A percentile compares a stretch with the other conserved stretches of the same genome.
Conservation (phyloP, 2,329 filamentous ascomycete genomes). For the Esteya vermicola region DNA sequence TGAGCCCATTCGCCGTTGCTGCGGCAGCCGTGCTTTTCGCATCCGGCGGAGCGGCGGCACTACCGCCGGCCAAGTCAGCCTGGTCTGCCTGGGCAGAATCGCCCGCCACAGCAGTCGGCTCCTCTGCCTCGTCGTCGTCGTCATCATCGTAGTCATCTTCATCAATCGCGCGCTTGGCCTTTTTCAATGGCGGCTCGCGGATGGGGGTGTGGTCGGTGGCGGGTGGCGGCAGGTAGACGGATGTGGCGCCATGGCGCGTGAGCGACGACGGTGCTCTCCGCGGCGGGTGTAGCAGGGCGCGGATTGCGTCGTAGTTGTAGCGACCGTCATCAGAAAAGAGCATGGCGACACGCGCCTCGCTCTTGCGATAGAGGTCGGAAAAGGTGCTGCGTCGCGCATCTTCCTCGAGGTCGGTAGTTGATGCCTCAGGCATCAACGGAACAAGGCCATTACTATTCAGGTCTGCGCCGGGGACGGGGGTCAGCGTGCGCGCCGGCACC, state of each 20-base stretch:
- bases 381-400: conserved; percentile 63
- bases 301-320: conserved; percentile 37
- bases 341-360: conserved; percentile 60
- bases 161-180: conserved; percentile 62
- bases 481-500: conserved; percentile 34
- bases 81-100: conserved; percentile 24
- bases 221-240: conserved; percentile 33
- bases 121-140: conserved; percentile 63
- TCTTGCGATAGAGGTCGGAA: conserved; percentile 60
- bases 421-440: conserved; percentile 46
- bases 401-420: conserved; percentile 41
- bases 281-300: conserved; percentile 31
- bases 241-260: too few species aligned
- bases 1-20: background rate
- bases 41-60: background rate
- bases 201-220: conserved; percentile 45
- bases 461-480: conserved; percentile 27
- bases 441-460: conserved; percentile 24
- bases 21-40: background rate
- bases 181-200: conserved; percentile 53
- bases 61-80: background rate
- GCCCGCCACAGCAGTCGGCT: conserved; percentile 45
- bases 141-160: conserved; percentile 82
- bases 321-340: conserved; percentile 52
- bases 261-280: too few species aligned